Evolutionary conservation across 495 filamentous ascomycete genomes (phyloP), one percentile per base, ranked within the genome.

Genomic region (Lentithecium fluviatile): DNA sequence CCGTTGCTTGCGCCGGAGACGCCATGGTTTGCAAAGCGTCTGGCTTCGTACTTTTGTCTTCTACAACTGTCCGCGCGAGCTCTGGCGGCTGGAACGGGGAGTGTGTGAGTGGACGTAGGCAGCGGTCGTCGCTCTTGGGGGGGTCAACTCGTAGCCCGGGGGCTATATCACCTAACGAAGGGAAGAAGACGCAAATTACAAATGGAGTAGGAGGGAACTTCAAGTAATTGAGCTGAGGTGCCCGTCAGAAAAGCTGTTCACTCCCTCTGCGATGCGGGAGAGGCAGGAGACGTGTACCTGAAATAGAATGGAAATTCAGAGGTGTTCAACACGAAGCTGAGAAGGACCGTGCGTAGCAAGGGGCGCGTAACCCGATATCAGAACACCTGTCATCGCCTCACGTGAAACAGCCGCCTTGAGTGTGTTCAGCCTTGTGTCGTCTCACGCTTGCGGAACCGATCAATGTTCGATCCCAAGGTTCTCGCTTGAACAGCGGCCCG

Each of bases 1-100:
- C 91, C 38, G 89, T 88, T 59, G 82, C 84, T 53, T 43, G 56
- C 48, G 57, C 60, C 55, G 45, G 65, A 36, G 59, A 38, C 23
- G 70, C 66, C 71, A 74, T 74, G 61, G 17, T 70, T 58, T 42
- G 3, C 29, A 20, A 24, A 52, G 36, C 47, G 23, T 32, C 5
- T 32, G 13, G 24, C 29, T 3, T n/a, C n/a, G n/a, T n/a, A n/a
- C n/a, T n/a, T 34, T 25, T 8, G 6, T 6, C 29, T 6, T 52
- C 20, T 20, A 6, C 24, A 36, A 19, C 13, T 59, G 4, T 19
- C 4, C 6, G 23, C 1, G 23, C 8, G 20, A 29, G 7, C 37
- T 24, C 24, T 38, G 6, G 11, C 6, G 58, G 49, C 26, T 2
- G 34, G 57, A 45, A 37, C 45, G 29, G 34, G 34, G 13, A 29